These are phyloP conservation scores for Actinidia polygama DNA, from an alignment of 179 eudicot species.

Conservation along the genomic window DNA sequence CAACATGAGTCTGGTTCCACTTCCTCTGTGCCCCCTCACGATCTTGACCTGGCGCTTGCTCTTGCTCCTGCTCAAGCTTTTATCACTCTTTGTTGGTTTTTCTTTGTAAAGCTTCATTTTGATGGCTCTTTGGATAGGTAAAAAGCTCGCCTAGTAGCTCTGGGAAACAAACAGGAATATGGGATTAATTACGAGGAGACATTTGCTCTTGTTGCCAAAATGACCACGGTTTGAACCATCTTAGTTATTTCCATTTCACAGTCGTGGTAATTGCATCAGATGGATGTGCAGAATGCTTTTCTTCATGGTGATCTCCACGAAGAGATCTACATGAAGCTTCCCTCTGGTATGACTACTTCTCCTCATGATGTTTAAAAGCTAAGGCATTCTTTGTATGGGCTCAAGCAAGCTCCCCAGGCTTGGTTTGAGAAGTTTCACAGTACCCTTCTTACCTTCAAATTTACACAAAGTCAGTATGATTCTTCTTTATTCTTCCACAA, in stretches of 20 bases:
- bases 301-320: conserved; percentile 9
- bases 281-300: neutral
- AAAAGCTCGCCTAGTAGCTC: neutral
- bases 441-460: neutral
- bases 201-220: conserved; percentile 21
- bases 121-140: too few species aligned
- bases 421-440: conserved; percentile 18
- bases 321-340: neutral
- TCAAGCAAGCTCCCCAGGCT: conserved; percentile 15
- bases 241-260: neutral
- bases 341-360: neutral
- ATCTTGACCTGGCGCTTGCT: too few species aligned
- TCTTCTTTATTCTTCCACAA: neutral
- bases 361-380: neutral
- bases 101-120: too few species aligned
- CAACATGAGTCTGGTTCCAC: neutral
- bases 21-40: neutral
- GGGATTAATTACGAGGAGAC: too few species aligned
- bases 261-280: neutral
- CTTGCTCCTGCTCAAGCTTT: too few species aligned
- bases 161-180: too few species aligned
- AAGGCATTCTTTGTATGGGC: neutral
- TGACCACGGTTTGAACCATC: conserved; percentile 5
- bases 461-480: conserved; percentile 8
- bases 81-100: too few species aligned